A percentile compares a stretch with the other conserved stretches of the same genome.
These are phyloP conservation scores for Candida vartiovaarae DNA, from an alignment of 805 yeast species.

Conservation along the genomic window DNA sequence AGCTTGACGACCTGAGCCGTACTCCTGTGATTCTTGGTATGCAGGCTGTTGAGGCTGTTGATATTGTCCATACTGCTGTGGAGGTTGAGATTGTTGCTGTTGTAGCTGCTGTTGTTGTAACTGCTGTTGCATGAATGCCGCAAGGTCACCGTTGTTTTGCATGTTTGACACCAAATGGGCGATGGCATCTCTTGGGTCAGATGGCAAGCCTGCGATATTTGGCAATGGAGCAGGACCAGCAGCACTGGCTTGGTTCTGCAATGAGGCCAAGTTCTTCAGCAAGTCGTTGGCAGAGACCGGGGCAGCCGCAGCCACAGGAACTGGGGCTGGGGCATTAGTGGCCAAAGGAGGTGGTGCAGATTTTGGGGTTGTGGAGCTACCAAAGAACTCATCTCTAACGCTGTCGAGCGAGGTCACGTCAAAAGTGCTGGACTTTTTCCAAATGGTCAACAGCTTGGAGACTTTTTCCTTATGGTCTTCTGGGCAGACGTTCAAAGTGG, in stretches of 20 bases:
- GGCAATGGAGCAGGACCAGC: slow-evolving; percentile 7
- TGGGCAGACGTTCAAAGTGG: slow-evolving; percentile 49
- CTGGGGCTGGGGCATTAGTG: not conserved
- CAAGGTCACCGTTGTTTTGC: slow-evolving; percentile 19
- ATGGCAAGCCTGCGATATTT: slow-evolving; percentile 14
- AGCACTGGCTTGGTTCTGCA: slow-evolving; percentile 19
- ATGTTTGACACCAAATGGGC: slow-evolving; percentile 26
- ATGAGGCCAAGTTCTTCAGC: slow-evolving; percentile 61
- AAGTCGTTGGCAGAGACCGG: slow-evolving; percentile 43
- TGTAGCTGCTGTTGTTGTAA: slow-evolving; percentile 7
- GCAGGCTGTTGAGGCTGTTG: not conserved
- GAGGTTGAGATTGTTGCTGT: not conserved
- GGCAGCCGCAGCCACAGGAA: slow-evolving; percentile 18
- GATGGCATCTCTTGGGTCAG: slow-evolving; percentile 35
- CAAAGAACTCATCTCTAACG: slow-evolving; percentile 54
- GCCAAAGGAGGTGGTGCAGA: slow-evolving; percentile 39
- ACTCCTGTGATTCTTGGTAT: not conserved
- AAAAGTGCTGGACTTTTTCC: slow-evolving; percentile 85
- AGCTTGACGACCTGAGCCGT: not conserved
- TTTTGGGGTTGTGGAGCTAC: slow-evolving; percentile 59
- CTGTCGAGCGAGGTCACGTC: slow-evolving; percentile 44
- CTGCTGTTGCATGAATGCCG: slow-evolving; percentile 18
- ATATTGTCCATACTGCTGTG: not conserved
- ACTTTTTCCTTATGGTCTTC: slow-evolving; percentile 65
- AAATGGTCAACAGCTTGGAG: slow-evolving; percentile 79